Evolutionary conservation across 495 filamentous ascomycete species (phyloP).

Genomic region (Penicillium alfredii): DNA sequence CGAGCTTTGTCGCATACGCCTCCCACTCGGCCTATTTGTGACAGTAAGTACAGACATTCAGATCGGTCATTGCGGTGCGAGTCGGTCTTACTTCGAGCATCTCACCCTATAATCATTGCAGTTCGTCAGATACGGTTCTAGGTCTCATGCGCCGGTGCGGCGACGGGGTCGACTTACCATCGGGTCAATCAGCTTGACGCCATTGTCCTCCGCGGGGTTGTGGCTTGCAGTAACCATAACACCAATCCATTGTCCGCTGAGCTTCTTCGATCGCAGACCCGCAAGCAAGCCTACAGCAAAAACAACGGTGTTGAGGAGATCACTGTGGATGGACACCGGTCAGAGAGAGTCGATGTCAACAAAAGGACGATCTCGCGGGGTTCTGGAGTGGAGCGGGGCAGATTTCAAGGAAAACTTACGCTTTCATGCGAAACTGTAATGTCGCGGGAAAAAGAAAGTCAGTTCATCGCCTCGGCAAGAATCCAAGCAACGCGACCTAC

Average conservation of each 20-base stretch:
- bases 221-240: conserved; percentile 99
- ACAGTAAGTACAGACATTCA: conserved; percentile 6
- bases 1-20: conserved; percentile 73
- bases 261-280: conserved; percentile 81
- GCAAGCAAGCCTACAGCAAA: conserved; percentile 88
- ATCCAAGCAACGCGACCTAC: conserved; percentile 41
- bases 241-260: conserved; percentile 84
- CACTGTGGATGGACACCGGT: conserved; percentile 27
- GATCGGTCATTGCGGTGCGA: neutral
- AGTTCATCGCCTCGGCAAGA: conserved; percentile 12
- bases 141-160: too few relatives aligned
- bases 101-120: conserved; percentile 60
- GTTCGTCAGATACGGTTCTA: too few relatives aligned
- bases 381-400: conserved; percentile 30
- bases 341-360: conserved; percentile 23
- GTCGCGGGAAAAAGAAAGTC: conserved; percentile 12
- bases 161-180: conserved; percentile 66
- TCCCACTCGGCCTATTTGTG: conserved; percentile 70
- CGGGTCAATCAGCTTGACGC: conserved; percentile 96
- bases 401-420: conserved; percentile 46
- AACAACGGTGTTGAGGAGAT: conserved; percentile 76
- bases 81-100: conserved; percentile 71
- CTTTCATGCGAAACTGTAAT: conserved; percentile 70
- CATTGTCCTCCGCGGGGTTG: conserved; percentile 95
- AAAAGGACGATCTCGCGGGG: conserved; percentile 32